Base-by-base conservation (phyloP, 1,284 basidiomycete species). In the Phylloporus gajari region DNA sequence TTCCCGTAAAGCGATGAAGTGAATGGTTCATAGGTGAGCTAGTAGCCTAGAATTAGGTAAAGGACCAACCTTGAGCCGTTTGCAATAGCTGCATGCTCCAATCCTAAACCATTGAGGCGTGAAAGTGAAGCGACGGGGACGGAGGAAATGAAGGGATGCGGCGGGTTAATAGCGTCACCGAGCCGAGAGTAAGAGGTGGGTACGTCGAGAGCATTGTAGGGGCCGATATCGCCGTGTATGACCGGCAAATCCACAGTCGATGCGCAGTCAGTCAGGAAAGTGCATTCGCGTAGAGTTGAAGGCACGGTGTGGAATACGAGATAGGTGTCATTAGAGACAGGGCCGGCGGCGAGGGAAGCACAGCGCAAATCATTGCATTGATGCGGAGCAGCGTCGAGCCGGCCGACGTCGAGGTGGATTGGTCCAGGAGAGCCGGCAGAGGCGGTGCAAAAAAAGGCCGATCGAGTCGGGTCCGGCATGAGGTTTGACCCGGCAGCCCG, bases 41-140 rank as follows among this genome's bases (percentile, higher is more conserved):
- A 56, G 69, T 30, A 65, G 35, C 44, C 42, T 69, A 12, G 35
- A 17, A 42, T 32, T 32, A 68, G 64, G 60, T 35, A 64, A 68
- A 62, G 61, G 38, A 84, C 91, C 72, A 82, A 93, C 93, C 91
- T 95, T 95, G 79, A 95, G 89, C 77, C 91, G 92, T 83, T 94
- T 95, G 87, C 93, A 95, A 78, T 94, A 90, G 15, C 88, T 92
- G 81, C 93, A 95, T 59, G 93, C 93, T 73, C 93, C 93, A 72
- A 91, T 90, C 68, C 93, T 94, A 80, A 68, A 74, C 30, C 56
- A 35, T 61, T 60, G 42, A 72, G 38, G 71, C 66, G 63, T 70
- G 38, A 51, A 53, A 70, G 46, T 17, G 35, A 27, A 67, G 70
- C 60, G 68, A 68, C 59, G 40, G 62, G n/a, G 65, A 68, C 72